Evolutionary conservation across 1,139 yeast species (phyloP), one percentile per base, ranked within the genome.

Genomic region (Candida glucosophila): DNA sequence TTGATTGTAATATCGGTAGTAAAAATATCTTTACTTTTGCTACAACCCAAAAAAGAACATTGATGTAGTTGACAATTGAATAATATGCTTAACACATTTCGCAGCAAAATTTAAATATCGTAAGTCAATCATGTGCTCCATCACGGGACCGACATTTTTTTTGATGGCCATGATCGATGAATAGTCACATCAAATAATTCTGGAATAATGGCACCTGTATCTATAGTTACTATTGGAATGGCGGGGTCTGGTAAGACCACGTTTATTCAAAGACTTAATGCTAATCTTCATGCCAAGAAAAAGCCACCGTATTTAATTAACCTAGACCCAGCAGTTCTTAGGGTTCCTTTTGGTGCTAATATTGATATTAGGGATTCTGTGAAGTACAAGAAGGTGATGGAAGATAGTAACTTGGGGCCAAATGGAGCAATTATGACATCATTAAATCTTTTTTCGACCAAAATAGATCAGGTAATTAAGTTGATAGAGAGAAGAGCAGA

Each of bases 231-330:
- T 54, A 83, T 88, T 36, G 96, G 97, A 35, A 86, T 86, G 96
- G 96, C 96, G 43, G 95, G 95, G 22, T 77, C 93, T 27, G 98
- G 99, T 43, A 92, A 92, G 56, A 90, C 99, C 58, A 92, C 98
- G 3, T 90, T 92, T 51, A 79, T 92, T 86, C 99, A 92, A 52
- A 63, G 98, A 34, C 60, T 92, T 32, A 90, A 88, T 55, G 74
- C 96, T 2, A 94, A 90, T 49, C 61, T 90, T 22, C 95, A 88
- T 44, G 35, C 81, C 22, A 66, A 76, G 37, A 62, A 70, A 30
- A 70, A 79, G 6, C 82, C 86, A 6, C 90, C 92, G 8, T 92
- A 92, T 53, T 93, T 90, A 19, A 73, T 92, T 34, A 92, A 92
- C 48, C 63, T 92, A 26, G 99, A 92, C 55, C 99, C 99, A 1